phyloP scores from a whole-genome alignment of 768 basidiomycete species.

The Favolaschia claudopus region DNA sequence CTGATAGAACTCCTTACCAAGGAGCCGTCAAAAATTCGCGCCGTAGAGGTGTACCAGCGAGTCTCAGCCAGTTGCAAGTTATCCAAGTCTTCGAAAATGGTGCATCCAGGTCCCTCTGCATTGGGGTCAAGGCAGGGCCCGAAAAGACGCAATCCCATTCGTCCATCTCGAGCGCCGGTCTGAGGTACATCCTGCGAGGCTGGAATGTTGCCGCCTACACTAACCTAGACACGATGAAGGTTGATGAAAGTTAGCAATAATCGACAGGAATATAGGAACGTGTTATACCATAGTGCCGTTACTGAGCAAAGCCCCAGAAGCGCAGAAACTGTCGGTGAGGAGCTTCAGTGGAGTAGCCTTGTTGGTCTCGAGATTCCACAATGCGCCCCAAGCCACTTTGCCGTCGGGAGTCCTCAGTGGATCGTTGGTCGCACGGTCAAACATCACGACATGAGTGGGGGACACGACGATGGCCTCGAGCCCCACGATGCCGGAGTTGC shows the following conservation, averaged over 20 bases:
- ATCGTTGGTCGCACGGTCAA: constrained; percentile 66
- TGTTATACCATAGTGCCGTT: constrained; percentile 64
- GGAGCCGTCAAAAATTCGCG: constrained; percentile 53
- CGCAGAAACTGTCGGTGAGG: constrained; percentile 67
- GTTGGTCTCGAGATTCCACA: constrained; percentile 58
- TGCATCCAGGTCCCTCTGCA: constrained; percentile 34
- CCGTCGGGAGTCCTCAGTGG: constrained; percentile 48
- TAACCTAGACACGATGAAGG: constrained; percentile 20
- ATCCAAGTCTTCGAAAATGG: constrained; percentile 49
- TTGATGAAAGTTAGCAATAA: not conserved
- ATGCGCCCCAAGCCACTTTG: constrained; percentile 59
- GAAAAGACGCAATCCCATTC: constrained; percentile 32
- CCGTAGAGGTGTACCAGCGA: constrained; percentile 60
- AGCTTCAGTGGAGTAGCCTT: constrained; percentile 60
- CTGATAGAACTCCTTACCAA: constrained; percentile 27
- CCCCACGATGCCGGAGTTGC: constrained; percentile 15
- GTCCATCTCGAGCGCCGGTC: constrained; percentile 40
- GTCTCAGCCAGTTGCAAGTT: constrained; percentile 58
- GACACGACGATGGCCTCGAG: constrained; percentile 33
- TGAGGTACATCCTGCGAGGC: constrained; percentile 41
- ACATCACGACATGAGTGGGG: constrained; percentile 39
- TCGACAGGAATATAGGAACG: too few species aligned
- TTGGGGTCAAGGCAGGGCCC: constrained; percentile 30
- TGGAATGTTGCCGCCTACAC: constrained; percentile 61
- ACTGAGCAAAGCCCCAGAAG: constrained; percentile 55